Conservation (phyloP, 2,329 filamentous ascomycete species). For the Xylariales sp. region DNA sequence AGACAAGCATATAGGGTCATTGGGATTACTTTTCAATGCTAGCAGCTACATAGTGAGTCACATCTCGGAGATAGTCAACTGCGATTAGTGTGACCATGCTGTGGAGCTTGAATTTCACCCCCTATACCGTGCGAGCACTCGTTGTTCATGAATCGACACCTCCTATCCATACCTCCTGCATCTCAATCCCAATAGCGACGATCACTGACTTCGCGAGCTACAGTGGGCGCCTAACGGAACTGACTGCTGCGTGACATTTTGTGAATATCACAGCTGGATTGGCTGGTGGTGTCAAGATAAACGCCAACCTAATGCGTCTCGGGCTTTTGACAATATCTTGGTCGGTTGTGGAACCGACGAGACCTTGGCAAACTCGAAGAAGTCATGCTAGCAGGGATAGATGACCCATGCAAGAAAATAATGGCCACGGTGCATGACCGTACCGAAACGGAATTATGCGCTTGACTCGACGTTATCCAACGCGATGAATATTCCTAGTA, state of each 20-base stretch:
- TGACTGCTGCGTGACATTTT: conserved; percentile 2
- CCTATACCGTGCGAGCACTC: too few species aligned
- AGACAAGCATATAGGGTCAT: not conserved
- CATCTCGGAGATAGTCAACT: conserved; percentile 56
- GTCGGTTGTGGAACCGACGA: not conserved
- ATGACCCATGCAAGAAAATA: too few species aligned
- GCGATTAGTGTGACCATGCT: conserved; percentile 61
- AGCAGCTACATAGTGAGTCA: not conserved
- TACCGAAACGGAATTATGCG: too few species aligned
- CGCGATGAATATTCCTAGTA: too few species aligned
- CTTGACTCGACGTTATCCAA: too few species aligned
- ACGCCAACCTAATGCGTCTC: not conserved
- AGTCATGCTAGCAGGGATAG: too few species aligned
- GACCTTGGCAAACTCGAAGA: not conserved
- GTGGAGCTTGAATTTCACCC: too few species aligned
- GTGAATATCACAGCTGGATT: not conserved
- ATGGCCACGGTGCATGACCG: too few species aligned
- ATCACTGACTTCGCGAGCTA: not conserved
- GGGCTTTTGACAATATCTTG: not conserved
- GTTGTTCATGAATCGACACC: too few species aligned
- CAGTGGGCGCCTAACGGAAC: conserved; percentile 2
- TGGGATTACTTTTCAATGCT: not conserved
- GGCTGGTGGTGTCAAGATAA: conserved; percentile 2
- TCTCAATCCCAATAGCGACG: not conserved
- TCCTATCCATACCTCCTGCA: too few species aligned